These are phyloP conservation scores for Penicillium bialowiezense DNA, from an alignment of 495 filamentous ascomycete species.

Conservation along the genomic window DNA sequence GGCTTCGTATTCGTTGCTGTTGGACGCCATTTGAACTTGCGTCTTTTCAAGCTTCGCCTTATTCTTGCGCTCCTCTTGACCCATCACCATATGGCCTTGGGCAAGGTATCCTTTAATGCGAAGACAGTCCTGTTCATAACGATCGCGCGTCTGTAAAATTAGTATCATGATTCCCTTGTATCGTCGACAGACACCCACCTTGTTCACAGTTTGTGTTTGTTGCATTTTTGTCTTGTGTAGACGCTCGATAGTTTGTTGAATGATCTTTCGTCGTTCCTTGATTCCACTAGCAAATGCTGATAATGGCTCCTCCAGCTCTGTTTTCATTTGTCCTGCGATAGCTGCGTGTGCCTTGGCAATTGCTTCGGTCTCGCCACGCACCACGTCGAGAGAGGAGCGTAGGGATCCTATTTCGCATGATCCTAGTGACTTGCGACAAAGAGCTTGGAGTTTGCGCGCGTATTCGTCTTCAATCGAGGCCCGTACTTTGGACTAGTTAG, in stretches of 20 bases:
- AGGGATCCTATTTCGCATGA: constrained; percentile 86
- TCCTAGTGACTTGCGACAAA: constrained; percentile 86
- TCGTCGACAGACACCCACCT: constrained; percentile 49
- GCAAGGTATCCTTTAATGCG: constrained; percentile 98
- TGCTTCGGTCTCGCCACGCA: constrained; percentile 88
- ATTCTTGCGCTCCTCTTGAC: constrained; percentile 97
- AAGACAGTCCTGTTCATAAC: constrained; percentile 94
- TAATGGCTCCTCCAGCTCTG: constrained; percentile 92
- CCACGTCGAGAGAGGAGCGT: constrained; percentile 74
- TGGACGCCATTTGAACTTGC: constrained; percentile 85
- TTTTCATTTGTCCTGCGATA: constrained; percentile 92
- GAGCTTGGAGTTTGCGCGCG: constrained; percentile 80
- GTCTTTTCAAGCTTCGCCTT: constrained; percentile 99
- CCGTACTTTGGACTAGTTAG: constrained; percentile 58
- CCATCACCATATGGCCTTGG: constrained; percentile 99
- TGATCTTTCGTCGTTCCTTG: constrained; percentile 94
- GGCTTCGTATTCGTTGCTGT: constrained; percentile 89
- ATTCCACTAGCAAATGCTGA: constrained; percentile 87
- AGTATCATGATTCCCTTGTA: constrained; percentile 11
- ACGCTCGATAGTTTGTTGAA: constrained; percentile 90
- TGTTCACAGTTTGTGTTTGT: constrained; percentile 88
- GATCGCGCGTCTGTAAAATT: constrained; percentile 70
- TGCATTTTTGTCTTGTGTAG: constrained; percentile 87
- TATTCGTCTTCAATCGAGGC: constrained; percentile 97
- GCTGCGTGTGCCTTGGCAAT: constrained; percentile 91